A percentile compares a stretch with the other conserved stretches of the same genome.
These are phyloP conservation scores for Pichia sp. DNA, from an alignment of 1,139 yeast genomes.

Conservation along the genomic window DNA sequence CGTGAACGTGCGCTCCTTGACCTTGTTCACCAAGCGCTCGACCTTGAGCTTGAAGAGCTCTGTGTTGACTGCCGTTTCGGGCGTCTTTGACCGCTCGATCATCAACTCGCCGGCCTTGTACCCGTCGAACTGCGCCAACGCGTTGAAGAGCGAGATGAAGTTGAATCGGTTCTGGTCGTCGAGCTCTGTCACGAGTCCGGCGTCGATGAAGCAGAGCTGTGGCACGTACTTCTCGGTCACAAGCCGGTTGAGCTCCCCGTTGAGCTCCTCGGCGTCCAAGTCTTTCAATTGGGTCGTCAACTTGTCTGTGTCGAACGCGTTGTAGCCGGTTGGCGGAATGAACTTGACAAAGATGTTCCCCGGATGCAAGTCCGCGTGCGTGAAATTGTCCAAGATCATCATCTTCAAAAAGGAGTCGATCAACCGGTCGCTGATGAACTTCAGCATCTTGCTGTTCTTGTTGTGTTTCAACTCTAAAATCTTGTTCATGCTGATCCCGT, in stretches of 20 bases:
- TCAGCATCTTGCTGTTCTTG: conserved; percentile 54
- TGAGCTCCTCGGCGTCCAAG: conserved; percentile 44
- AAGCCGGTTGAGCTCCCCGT: conserved; percentile 45
- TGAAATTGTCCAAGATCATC: conserved; percentile 88
- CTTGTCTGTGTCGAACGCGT: conserved; percentile 36
- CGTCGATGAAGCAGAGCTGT: conserved; percentile 86
- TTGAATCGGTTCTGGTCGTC: conserved; percentile 73
- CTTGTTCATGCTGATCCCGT: conserved; percentile 77
- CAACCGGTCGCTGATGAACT: conserved; percentile 79
- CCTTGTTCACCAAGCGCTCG: conserved; percentile 72
- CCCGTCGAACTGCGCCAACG: conserved; percentile 90
- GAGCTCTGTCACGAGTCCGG: conserved; percentile 88
- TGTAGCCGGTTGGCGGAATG: conserved; percentile 17
- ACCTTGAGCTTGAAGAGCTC: conserved; percentile 87
- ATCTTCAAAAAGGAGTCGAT: conserved; percentile 88
- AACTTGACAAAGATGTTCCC: conserved; percentile 89
- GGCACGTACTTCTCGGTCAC: conserved; percentile 70
- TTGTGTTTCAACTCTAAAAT: conserved; percentile 45
- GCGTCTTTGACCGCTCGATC: conserved; percentile 92
- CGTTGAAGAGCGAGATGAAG: conserved; percentile 83
- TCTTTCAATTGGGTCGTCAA: conserved; percentile 46
- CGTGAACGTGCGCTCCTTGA: conserved; percentile 85
- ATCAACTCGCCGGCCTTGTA: conserved; percentile 90
- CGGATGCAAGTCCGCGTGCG: conserved; percentile 94
- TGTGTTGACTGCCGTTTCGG: conserved; percentile 80